These are phyloP conservation scores for Blastosporella zonata DNA, from an alignment of 1,284 basidiomycete species.

Conservation along the genomic window DNA sequence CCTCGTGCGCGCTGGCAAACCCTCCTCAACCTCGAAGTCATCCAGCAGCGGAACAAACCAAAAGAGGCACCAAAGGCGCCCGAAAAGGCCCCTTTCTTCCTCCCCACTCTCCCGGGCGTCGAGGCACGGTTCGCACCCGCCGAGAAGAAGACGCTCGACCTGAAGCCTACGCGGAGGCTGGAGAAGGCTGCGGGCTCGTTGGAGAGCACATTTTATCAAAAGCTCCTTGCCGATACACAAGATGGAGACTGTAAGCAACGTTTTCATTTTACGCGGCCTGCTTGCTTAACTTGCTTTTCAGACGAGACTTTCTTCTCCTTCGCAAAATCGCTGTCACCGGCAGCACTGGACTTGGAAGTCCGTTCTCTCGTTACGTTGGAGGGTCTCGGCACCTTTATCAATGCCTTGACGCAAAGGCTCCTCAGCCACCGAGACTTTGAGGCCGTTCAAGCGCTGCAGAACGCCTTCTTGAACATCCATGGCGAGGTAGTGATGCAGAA, in stretches of 20 bases:
- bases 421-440: conserved; percentile 88
- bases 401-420: conserved; percentile 73
- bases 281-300: conserved; percentile 27
- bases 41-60: conserved; percentile 96
- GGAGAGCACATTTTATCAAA: conserved; percentile 75
- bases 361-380: conserved; percentile 73
- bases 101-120: conserved; percentile 85
- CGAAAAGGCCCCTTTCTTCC: conserved; percentile 95
- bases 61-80: conserved; percentile 94
- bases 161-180: conserved; percentile 48
- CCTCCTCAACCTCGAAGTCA: conserved; percentile 92
- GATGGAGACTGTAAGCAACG: conserved; percentile 65
- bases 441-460: conserved; percentile 88
- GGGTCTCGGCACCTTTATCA: conserved; percentile 68
- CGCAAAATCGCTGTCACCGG: conserved; percentile 85
- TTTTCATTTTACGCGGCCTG: neutral
- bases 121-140: conserved; percentile 75
- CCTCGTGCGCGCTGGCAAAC: conserved; percentile 97
- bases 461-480: conserved; percentile 83
- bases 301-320: conserved; percentile 85
- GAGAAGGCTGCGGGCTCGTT: conserved; percentile 53
- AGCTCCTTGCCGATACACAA: conserved; percentile 56
- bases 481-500: conserved; percentile 78
- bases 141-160: conserved; percentile 36
- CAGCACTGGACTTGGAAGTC: conserved; percentile 88